A percentile compares a stretch with the other conserved stretches of the same genome.
These are phyloP conservation scores for Tinospora cordifolia DNA, from an alignment of 164 flowering plant genomes.

Conservation along the genomic window DNA sequence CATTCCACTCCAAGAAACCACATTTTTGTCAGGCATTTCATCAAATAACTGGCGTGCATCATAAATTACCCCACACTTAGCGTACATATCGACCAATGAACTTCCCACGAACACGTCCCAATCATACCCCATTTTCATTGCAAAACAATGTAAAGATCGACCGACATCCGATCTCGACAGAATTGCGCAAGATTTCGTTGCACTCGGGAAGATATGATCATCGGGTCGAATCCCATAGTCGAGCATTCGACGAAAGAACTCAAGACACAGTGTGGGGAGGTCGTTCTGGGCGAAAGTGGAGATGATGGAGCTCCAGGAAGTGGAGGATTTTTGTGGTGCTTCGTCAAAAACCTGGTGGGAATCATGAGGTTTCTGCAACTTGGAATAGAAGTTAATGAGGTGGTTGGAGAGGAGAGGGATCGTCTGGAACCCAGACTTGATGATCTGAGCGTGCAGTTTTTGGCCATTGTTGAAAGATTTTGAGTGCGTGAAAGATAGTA, in stretches of 20 bases:
- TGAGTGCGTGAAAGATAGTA: slow-evolving; percentile 45
- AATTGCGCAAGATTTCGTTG: slow-evolving; percentile 55
- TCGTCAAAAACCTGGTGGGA: slow-evolving; percentile 58
- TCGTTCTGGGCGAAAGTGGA: slow-evolving; percentile 76
- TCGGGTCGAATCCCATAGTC: slow-evolving; percentile 35
- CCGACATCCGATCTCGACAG: slow-evolving; percentile 37
- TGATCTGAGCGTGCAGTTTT: slow-evolving; percentile 61
- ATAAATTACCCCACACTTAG: slow-evolving; percentile 50
- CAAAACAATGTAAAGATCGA: slow-evolving; percentile 48
- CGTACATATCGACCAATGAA: slow-evolving; percentile 82
- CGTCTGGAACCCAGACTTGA: slow-evolving; percentile 47
- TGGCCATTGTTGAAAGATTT: slow-evolving; percentile 48
- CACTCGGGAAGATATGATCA: slow-evolving; percentile 63
- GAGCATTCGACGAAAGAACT: slow-evolving; percentile 52
- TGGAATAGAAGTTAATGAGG: slow-evolving; percentile 83
- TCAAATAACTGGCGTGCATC: slow-evolving; percentile 39
- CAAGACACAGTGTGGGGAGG: slow-evolving; percentile 52
- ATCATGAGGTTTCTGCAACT: slow-evolving; percentile 44
- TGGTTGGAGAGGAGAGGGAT: slow-evolving; percentile 55
- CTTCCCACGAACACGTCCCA: slow-evolving; percentile 73
- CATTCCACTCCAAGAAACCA: slow-evolving; percentile 75
- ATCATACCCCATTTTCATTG: slow-evolving; percentile 50
- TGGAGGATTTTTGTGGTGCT: slow-evolving; percentile 28
- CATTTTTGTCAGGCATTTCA: no score
- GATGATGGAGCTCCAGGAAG: slow-evolving; percentile 82